phyloP scores from a whole-genome alignment of 2,329 filamentous ascomycete genomes.

The Pseudopyrenochaeta lycopersici region DNA sequence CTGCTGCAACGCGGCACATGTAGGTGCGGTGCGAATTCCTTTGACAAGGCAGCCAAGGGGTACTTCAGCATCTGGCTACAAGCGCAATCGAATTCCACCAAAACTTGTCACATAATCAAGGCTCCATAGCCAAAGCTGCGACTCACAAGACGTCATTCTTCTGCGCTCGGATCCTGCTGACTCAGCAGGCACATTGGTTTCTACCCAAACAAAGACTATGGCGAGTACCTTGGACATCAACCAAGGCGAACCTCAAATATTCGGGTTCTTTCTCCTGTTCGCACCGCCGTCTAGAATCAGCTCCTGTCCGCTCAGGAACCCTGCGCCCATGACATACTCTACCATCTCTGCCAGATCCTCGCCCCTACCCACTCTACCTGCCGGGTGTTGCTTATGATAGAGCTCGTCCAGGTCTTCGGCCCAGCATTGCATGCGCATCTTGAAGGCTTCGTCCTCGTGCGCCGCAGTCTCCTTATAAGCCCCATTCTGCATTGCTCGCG shows the following conservation, averaged over 20 bases:
- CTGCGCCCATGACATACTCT: slow-evolving; percentile 51
- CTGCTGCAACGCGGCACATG: no score
- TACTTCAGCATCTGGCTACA: no score
- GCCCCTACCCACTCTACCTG: slow-evolving; percentile 59
- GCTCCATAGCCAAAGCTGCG: no score
- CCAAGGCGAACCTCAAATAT: slow-evolving; percentile 12
- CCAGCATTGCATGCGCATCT: slow-evolving; percentile 45
- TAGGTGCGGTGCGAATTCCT: no score
- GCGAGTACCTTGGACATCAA: no score
- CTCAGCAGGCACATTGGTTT: no score
- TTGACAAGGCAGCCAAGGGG: no score
- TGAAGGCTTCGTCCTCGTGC: slow-evolving; percentile 24
- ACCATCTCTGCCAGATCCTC: slow-evolving; percentile 57
- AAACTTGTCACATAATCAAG: no score
- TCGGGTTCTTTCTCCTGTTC: slow-evolving; percentile 33
- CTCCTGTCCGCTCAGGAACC: slow-evolving; percentile 50
- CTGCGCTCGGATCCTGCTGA: no score
- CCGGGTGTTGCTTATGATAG: slow-evolving; percentile 60
- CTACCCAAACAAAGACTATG: no score
- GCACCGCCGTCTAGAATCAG: slow-evolving; percentile 31
- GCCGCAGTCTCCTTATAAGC: slow-evolving; percentile 22
- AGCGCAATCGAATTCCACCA: no score
- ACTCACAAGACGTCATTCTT: no score
- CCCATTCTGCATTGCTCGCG: slow-evolving; percentile 27
- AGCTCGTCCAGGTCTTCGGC: slow-evolving; percentile 55